These are phyloP conservation scores for Pezicula carpinea DNA, from an alignment of 2,329 filamentous ascomycete species.

Conservation along the genomic window DNA sequence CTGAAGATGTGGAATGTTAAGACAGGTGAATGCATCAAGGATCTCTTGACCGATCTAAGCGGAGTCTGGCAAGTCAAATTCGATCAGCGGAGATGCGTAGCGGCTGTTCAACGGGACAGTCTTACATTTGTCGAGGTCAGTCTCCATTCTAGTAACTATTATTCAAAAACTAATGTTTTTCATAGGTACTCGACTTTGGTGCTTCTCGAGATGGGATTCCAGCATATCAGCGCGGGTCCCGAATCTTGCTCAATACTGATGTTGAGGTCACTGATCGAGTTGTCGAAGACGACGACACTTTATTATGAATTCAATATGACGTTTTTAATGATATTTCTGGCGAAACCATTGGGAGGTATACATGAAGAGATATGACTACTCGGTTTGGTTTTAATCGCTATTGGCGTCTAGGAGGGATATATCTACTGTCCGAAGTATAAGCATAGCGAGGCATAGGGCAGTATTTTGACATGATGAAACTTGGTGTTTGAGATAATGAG, in stretches of 20 bases:
- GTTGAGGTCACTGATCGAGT: conserved; percentile 7
- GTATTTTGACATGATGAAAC: no score
- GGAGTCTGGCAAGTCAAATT: conserved; percentile 99
- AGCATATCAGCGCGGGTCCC: conserved; percentile 69
- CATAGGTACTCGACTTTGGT: conserved; percentile 92
- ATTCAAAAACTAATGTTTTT: conserved; percentile 28
- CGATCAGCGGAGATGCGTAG: conserved; percentile 90
- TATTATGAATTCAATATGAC: neutral
- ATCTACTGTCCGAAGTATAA: neutral
- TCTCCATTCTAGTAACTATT: conserved; percentile 9
- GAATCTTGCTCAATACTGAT: conserved; percentile 49
- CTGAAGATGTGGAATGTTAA: conserved; percentile 98
- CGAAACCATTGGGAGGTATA: neutral
- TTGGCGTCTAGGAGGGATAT: no score
- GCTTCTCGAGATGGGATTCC: conserved; percentile 84
- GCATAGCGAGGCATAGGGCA: no score
- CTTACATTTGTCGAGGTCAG: conserved; percentile 94
- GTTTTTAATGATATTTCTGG: neutral
- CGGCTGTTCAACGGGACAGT: conserved; percentile 87
- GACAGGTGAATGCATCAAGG: conserved; percentile 86
- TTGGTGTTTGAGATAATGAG: no score
- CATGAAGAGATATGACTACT: neutral
- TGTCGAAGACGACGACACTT: conserved; percentile 16
- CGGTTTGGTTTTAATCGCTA: neutral
- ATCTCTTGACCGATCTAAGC: conserved; percentile 86